These are phyloP conservation scores for Ophioceras dolichostomum DNA, from an alignment of 2,329 filamentous ascomycete species.

Conservation along the genomic window DNA sequence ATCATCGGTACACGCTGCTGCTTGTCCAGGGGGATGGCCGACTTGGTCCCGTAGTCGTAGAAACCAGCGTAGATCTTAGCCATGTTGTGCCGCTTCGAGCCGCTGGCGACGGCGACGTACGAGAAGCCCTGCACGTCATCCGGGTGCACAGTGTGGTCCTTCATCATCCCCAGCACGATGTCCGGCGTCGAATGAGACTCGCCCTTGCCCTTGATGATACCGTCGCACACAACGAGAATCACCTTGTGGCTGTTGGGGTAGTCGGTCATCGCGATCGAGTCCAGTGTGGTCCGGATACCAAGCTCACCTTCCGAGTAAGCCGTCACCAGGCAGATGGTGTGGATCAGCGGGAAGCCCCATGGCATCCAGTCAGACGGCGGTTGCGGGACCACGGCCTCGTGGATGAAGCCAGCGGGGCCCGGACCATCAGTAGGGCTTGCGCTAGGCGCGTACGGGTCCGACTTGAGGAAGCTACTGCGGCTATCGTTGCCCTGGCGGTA, in stretches of 20 bases:
- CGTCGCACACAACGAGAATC: slow-evolving; percentile 92
- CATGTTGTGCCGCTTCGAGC: slow-evolving; percentile 98
- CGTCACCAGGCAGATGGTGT: slow-evolving; percentile 88
- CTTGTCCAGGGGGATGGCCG: slow-evolving; percentile 67
- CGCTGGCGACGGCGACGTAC: slow-evolving; percentile 91
- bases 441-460: slow-evolving; percentile 40
- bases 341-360: slow-evolving; percentile 87
- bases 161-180: slow-evolving; percentile 86
- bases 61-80: slow-evolving; percentile 96
- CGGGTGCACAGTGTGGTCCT: slow-evolving; percentile 67
- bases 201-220: slow-evolving; percentile 92
- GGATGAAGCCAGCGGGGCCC: slow-evolving; percentile 88
- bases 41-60: slow-evolving; percentile 86
- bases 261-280: slow-evolving; percentile 94
- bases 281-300: slow-evolving; percentile 83
- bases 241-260: slow-evolving; percentile 99
- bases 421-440: slow-evolving; percentile 52
- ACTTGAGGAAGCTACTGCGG: slow-evolving; percentile 51
- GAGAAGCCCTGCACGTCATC: slow-evolving; percentile 84
- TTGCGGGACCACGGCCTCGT: slow-evolving; percentile 90
- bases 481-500: slow-evolving; percentile 58
- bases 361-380: slow-evolving; percentile 96
- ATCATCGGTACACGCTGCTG: slow-evolving; percentile 98
- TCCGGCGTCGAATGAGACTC: slow-evolving; percentile 82
- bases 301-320: slow-evolving; percentile 94